These are phyloP conservation scores for Spizellomyces sp. DNA, from an alignment of 192 early-diverging fungal species.

Conservation along the genomic window DNA sequence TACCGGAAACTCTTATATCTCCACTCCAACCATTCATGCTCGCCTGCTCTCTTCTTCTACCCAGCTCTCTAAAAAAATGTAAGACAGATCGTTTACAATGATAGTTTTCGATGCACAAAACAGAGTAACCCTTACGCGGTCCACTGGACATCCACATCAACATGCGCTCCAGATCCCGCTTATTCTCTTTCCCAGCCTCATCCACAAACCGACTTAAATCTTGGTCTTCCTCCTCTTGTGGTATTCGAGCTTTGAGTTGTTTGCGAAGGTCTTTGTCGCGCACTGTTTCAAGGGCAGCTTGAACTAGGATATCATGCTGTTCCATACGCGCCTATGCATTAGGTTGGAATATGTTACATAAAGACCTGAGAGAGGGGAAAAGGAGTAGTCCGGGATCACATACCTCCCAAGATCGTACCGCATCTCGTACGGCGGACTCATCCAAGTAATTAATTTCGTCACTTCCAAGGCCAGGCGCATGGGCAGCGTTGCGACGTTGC, in stretches of 20 bases:
- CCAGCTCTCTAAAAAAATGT: constrained; percentile 16
- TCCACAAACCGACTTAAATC: background rate
- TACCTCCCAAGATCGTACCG: constrained; percentile 5
- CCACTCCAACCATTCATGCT: background rate
- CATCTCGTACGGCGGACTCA: constrained; percentile 8
- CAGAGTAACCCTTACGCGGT: constrained; percentile 8
- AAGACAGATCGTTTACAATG: background rate
- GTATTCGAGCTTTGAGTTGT: constrained; percentile 22
- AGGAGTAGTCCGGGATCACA: too few relatives aligned
- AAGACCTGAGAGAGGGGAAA: too few relatives aligned
- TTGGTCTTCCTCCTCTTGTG: background rate
- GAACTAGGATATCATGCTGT: constrained; percentile 19
- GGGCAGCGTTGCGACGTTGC: background rate
- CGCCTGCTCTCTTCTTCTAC: constrained; percentile 11
- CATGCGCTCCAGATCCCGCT: constrained; percentile 9
- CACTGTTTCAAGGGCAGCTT: background rate
- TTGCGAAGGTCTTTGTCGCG: background rate
- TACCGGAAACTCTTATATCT: background rate
- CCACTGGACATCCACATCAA: constrained; percentile 31
- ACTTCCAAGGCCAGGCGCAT: background rate
- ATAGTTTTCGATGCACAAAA: background rate
- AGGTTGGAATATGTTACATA: background rate
- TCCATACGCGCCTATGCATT: constrained; percentile 12
- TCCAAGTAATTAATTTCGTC: constrained; percentile 15
- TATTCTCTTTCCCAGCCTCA: constrained; percentile 11